phyloP scores from a whole-genome alignment of 495 filamentous ascomycete species.

The Immersiella caudata region DNA sequence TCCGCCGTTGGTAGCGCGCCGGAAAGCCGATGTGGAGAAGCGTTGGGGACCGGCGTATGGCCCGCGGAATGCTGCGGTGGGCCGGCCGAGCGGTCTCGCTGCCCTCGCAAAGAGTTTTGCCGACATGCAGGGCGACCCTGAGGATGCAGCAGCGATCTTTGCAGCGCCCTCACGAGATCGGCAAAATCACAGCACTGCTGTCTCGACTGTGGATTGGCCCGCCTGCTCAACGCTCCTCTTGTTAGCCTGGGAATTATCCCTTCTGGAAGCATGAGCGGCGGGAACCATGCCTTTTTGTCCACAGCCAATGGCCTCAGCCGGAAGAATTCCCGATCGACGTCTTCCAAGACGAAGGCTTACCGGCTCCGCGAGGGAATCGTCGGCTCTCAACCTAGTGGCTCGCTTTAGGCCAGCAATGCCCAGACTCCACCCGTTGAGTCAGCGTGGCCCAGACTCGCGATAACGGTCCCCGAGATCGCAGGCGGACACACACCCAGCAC shows the following conservation, averaged over 20 bases:
- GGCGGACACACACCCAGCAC: slow-evolving; percentile 6
- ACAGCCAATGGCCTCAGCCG: background rate
- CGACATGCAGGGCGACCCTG: slow-evolving; percentile 37
- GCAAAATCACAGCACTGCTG: slow-evolving; percentile 22
- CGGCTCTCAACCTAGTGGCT: slow-evolving; percentile 12
- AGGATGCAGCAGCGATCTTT: slow-evolving; percentile 20
- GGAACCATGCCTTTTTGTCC: slow-evolving; percentile 8
- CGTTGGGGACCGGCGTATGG: slow-evolving; percentile 22
- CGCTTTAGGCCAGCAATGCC: slow-evolving; percentile 21
- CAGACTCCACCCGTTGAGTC: slow-evolving; percentile 15
- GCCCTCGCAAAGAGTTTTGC: slow-evolving; percentile 35
- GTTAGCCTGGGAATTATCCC: background rate
- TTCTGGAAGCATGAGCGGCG: background rate
- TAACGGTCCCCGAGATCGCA: slow-evolving; percentile 24
- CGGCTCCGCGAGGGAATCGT: slow-evolving; percentile 2
- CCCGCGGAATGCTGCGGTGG: slow-evolving; percentile 19
- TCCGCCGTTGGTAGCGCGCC: slow-evolving; percentile 21
- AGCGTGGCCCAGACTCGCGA: slow-evolving; percentile 13
- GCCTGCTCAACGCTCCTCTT: slow-evolving; percentile 9
- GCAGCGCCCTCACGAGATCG: slow-evolving; percentile 13
- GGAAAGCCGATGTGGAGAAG: slow-evolving; percentile 30
- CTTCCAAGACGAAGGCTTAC: background rate
- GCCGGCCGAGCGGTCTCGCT: slow-evolving; percentile 35
- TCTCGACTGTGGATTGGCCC: slow-evolving; percentile 20
- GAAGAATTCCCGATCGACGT: slow-evolving; percentile 15